Conservation (phyloP, 2,329 filamentous ascomycete species). For the Trichophyton verrucosum region DNA sequence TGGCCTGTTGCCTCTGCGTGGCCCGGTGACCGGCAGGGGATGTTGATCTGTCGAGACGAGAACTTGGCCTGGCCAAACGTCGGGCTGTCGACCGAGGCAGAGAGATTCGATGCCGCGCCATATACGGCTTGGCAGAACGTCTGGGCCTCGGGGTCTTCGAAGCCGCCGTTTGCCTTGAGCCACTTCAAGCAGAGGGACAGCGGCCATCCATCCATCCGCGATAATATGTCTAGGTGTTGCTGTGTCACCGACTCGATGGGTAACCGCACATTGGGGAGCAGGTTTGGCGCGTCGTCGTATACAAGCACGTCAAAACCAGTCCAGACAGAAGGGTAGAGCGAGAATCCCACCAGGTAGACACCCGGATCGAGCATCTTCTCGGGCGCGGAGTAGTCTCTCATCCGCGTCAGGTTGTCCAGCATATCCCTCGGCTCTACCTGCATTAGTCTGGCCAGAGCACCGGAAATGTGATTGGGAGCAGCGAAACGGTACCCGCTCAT, state of each 20-base stretch:
- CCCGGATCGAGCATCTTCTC: constrained; percentile 22
- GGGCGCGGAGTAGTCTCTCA: constrained; percentile 43
- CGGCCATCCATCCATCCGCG: constrained; percentile 31
- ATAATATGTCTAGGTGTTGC: constrained; percentile 44
- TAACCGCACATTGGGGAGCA: constrained; percentile 49
- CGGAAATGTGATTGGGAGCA: constrained; percentile 52
- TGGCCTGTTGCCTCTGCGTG: constrained; percentile 23
- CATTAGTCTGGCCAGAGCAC: constrained; percentile 58
- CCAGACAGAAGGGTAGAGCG: constrained; percentile 38
- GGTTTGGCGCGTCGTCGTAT: constrained; percentile 42
- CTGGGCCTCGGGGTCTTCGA: constrained; percentile 17
- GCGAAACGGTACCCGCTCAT: constrained; percentile 70
- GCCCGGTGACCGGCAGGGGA: constrained; percentile 21
- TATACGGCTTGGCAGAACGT: constrained; percentile 37
- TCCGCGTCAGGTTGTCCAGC: constrained; percentile 47
- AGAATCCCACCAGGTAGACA: constrained; percentile 33
- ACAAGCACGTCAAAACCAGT: constrained; percentile 54
- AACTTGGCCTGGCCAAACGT: constrained; percentile 26
- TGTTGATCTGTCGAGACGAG: constrained; percentile 26
- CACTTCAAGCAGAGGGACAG: constrained; percentile 26
- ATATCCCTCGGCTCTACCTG: constrained; percentile 57
- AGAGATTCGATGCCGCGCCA: constrained; percentile 26
- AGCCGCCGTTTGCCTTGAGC: constrained; percentile 20
- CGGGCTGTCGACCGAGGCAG: constrained; percentile 36
- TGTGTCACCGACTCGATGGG: constrained; percentile 42